These are phyloP conservation scores for Rhynchospora pubera DNA, from an alignment of 176 grass and related monocot species.

Conservation along the genomic window DNA sequence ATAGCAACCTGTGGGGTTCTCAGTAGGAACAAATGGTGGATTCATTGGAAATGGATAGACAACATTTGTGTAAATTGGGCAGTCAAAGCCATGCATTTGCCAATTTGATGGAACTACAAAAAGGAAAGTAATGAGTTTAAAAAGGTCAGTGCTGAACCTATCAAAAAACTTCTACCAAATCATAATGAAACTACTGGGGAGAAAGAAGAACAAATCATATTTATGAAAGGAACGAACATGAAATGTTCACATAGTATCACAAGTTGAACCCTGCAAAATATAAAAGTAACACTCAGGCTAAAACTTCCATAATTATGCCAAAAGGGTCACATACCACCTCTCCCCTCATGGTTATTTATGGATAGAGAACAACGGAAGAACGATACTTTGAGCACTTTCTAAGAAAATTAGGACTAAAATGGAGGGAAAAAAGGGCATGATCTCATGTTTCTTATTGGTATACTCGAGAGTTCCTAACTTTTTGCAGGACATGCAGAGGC, in stretches of 20 bases:
- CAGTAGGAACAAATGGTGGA: slow-evolving; percentile 69
- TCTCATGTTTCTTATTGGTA: background rate
- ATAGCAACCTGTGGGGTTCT: slow-evolving; percentile 94
- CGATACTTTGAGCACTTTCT: background rate
- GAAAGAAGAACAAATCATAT: background rate
- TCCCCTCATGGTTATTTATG: background rate
- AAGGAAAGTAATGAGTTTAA: background rate
- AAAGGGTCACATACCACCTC: background rate
- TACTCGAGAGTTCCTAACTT: background rate
- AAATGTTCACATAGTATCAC: background rate
- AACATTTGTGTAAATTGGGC: slow-evolving; percentile 75
- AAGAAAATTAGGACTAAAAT: background rate
- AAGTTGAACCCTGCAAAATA: background rate
- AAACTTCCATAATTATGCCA: background rate
- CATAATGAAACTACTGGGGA: background rate
- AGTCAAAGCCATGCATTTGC: slow-evolving; percentile 94
- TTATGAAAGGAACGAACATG: background rate
- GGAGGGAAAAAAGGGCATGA: background rate
- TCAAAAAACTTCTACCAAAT: background rate
- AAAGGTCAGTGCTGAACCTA: background rate
- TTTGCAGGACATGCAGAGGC: background rate
- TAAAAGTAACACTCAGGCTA: background rate
- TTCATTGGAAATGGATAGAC: slow-evolving; percentile 78
- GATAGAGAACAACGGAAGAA: background rate
- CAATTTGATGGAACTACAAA: slow-evolving; percentile 88